Base-by-base conservation (phyloP, 108 stramenopile species). In the Mayamaea pseudoterrestris region DNA sequence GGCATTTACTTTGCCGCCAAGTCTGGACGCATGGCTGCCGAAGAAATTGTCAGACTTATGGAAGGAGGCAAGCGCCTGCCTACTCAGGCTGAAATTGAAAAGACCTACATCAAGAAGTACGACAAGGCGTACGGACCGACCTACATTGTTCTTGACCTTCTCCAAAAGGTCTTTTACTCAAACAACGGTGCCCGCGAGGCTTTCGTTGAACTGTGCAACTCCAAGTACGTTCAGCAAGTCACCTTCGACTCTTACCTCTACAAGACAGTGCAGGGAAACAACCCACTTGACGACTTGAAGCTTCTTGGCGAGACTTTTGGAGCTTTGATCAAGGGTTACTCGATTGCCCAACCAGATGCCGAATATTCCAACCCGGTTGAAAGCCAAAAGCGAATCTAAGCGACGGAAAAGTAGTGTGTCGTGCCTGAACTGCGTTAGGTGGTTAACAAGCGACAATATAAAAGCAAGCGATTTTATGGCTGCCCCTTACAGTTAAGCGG, bases 1-100 rank as follows among this genome's bases (percentile, higher is more conserved):
- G 96, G 96, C 32, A 97, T 97, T 58, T 95, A 97, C 84, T 95
- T 95, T 55, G 96, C 93, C 23, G 93, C 93, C 62, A 97, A 95
- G 72, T 89, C 89, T 45, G 96, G 96, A 60, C 81, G 93, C 43
- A 95, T 97, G 93, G 96, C 96, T 5, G 96, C 90, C 21, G 78
- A 94, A 74, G 80, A 86, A 48, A 89, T 97, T 65, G 85, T 90
- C 25, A 62, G 70, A 55, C 73, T 88, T 44, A 87, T 97, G 85
- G 60, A 78, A 24, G 78, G 82, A 34, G 93, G 93, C 53, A 75
- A 58, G 44, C 70, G 66, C 40, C 82, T 97, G 50, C 95, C 95
- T 7, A 90, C 91, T 32, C 90, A 94, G 63, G 71, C 68, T 47
- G 85, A 93, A 55, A 80, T 97, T 47, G 90, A 93, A 58, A 54